Conservation (phyloP, 768 basidiomycete genomes). For the Inosperma sp. region DNA sequence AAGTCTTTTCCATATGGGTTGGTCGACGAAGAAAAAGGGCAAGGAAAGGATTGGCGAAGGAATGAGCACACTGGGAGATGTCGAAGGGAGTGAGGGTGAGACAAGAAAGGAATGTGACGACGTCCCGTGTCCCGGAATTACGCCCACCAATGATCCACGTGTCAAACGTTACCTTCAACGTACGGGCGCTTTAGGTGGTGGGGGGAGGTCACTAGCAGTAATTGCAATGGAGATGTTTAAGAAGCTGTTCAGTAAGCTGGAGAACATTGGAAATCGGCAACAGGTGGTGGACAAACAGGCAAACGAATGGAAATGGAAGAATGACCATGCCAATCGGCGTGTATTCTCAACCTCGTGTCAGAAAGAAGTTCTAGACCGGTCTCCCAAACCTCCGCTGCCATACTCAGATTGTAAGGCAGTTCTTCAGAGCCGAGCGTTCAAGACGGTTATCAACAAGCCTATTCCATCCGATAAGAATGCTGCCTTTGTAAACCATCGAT, state of each 20-base stretch:
- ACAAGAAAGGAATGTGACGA: neutral
- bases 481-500: neutral
- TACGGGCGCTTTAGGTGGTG: neutral
- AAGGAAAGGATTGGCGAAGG: neutral
- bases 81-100: slow-evolving; percentile 13
- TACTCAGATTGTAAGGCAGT: neutral
- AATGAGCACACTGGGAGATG: neutral
- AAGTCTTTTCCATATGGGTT: slow-evolving; percentile 1
- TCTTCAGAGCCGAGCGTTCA: neutral
- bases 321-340: neutral
- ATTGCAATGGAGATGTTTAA: slow-evolving; percentile 2
- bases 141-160: neutral
- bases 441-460: neutral
- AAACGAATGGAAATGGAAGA: neutral
- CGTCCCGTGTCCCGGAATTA: slow-evolving; percentile 3
- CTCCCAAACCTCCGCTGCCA: neutral
- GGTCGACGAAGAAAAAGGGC: neutral
- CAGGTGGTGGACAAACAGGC: neutral
- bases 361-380: neutral
- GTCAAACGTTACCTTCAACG: neutral
- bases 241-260: neutral
- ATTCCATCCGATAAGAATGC: neutral
- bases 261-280: neutral
- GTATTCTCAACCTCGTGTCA: slow-evolving; percentile 1
- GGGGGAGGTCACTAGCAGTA: neutral